A percentile compares a stretch with the other conserved stretches of the same genome.
phyloP scores from a whole-genome alignment of 257 asterid genomes.

The Salvia rosmarinus region DNA sequence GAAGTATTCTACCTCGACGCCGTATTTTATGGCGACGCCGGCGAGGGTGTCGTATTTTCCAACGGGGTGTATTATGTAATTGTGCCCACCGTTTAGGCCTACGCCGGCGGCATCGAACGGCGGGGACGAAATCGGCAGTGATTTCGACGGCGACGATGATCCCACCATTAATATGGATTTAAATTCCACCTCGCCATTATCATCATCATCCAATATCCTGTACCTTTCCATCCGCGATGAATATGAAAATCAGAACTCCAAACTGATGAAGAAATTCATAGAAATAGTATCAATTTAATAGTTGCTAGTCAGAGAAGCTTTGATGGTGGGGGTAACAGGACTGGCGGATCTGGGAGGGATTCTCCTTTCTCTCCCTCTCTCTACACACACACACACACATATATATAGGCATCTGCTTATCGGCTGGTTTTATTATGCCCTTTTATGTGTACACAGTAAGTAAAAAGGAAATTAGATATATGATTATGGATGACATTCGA shows the following conservation, averaged over 20 bases:
- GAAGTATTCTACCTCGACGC: slow-evolving; percentile 64
- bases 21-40: slow-evolving; percentile 79
- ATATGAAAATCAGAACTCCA: slow-evolving; percentile 6
- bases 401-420: too few species aligned
- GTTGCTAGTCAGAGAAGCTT: slow-evolving; percentile 18
- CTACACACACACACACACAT: background rate
- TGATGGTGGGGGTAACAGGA: slow-evolving; percentile 30
- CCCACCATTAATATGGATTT: slow-evolving; percentile 33
- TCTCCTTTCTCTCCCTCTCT: slow-evolving; percentile 27
- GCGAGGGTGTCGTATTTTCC: slow-evolving; percentile 72
- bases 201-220: slow-evolving; percentile 33
- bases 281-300: slow-evolving; percentile 1
- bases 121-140: slow-evolving; percentile 39
- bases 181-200: slow-evolving; percentile 36
- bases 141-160: slow-evolving; percentile 47
- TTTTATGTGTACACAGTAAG: background rate
- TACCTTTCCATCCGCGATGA: slow-evolving; percentile 40
- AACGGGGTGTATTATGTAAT: slow-evolving; percentile 54
- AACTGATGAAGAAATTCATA: slow-evolving; percentile 23
- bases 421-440: background rate
- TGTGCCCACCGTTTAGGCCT: slow-evolving; percentile 40
- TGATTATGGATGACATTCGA: too few species aligned
- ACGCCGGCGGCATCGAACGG: slow-evolving; percentile 33
- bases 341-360: slow-evolving; percentile 42
- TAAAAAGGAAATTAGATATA: too few species aligned